Evolutionary conservation across 2,329 filamentous ascomycete species (phyloP).

Genomic region (Paracorniculantispora psalliotae): DNA sequence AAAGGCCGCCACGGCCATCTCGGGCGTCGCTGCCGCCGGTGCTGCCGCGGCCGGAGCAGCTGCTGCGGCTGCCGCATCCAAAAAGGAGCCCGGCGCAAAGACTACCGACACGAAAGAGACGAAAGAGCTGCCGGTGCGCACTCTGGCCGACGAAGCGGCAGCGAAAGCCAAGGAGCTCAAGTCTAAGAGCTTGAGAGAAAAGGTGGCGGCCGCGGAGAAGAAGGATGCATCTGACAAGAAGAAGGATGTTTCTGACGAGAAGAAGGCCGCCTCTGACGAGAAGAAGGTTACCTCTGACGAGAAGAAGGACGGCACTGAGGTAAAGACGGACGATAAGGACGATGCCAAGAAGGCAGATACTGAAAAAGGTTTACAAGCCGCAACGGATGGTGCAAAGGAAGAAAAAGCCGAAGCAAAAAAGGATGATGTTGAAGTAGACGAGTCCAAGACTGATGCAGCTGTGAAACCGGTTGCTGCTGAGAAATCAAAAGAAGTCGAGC

Average conservation of each 20-base stretch:
- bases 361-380: slow-evolving; percentile 18
- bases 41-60: slow-evolving; percentile 24
- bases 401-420: slow-evolving; percentile 16
- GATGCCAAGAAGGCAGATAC: slow-evolving; percentile 10
- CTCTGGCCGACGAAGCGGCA: slow-evolving; percentile 61
- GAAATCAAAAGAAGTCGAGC: neutral
- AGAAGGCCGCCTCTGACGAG: neutral
- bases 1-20: slow-evolving; percentile 24
- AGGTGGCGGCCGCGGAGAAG: slow-evolving; percentile 40
- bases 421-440: slow-evolving; percentile 3
- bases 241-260: neutral
- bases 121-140: slow-evolving; percentile 41
- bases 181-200: slow-evolving; percentile 48
- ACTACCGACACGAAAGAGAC: slow-evolving; percentile 22
- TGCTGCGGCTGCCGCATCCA: slow-evolving; percentile 22
- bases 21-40: slow-evolving; percentile 22
- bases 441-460: slow-evolving; percentile 12
- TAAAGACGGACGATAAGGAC: slow-evolving; percentile 4
- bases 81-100: slow-evolving; percentile 18
- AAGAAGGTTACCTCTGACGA: slow-evolving; percentile 26
- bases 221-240: slow-evolving; percentile 26
- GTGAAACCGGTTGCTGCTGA: neutral
- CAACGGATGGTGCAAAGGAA: slow-evolving; percentile 27
- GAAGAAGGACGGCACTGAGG: neutral
- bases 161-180: slow-evolving; percentile 58